A percentile compares a stretch with the other conserved stretches of the same genome.
These are phyloP conservation scores for Manihot esculenta DNA, from an alignment of 441 rosid species.

Conservation along the genomic window DNA sequence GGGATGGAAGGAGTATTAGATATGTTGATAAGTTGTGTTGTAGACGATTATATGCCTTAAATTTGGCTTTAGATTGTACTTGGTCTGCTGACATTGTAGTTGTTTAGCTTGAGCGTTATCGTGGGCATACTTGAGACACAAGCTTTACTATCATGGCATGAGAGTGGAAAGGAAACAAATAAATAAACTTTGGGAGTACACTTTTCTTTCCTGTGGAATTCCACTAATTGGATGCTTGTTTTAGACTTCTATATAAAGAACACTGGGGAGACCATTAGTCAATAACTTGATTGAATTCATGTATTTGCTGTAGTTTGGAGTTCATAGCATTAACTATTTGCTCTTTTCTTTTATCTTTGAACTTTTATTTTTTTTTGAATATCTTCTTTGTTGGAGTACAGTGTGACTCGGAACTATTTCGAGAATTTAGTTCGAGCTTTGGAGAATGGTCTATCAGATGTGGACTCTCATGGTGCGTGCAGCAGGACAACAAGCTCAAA, in stretches of 20 bases:
- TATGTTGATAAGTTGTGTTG: no score
- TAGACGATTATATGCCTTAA: no score
- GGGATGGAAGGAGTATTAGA: no score
- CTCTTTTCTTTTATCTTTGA: neutral
- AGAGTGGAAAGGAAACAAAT: neutral
- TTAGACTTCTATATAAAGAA: neutral
- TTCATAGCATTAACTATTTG: neutral
- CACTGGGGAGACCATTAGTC: neutral
- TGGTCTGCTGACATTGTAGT: neutral
- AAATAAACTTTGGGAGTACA: neutral
- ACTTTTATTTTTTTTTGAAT: no score
- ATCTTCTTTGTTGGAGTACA: constrained; percentile 28
- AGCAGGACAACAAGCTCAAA: constrained; percentile 67
- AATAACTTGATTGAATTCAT: neutral
- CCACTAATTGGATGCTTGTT: no score
- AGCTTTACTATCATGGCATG: neutral
- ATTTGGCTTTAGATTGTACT: neutral
- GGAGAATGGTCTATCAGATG: constrained; percentile 93
- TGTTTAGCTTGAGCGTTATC: neutral
- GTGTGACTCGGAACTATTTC: constrained; percentile 89
- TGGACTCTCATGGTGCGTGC: constrained; percentile 58
- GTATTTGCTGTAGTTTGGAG: neutral
- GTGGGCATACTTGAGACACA: neutral
- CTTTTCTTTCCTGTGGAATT: neutral
- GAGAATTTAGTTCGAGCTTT: constrained; percentile 89